phyloP scores from a whole-genome alignment of 2,329 filamentous ascomycete genomes.

The Trichoderma sp. region DNA sequence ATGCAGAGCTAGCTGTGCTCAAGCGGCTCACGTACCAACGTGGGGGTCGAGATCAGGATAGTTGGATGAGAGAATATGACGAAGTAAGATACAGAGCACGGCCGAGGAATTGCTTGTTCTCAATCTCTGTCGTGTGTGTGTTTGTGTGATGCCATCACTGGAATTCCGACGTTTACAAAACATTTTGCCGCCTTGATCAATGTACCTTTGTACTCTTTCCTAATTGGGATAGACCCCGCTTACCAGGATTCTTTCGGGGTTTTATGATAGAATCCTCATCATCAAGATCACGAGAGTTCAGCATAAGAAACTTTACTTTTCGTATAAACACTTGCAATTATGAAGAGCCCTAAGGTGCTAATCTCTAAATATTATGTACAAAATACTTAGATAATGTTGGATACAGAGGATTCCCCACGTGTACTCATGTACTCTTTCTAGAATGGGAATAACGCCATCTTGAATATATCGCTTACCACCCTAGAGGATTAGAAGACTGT shows the following conservation, averaged over 20 bases:
- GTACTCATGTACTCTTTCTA: background rate
- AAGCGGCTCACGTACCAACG: background rate
- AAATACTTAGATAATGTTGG: background rate
- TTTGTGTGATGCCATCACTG: background rate
- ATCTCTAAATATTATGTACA: background rate
- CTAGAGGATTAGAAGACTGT: background rate
- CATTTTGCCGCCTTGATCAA: background rate
- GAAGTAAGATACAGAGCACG: background rate
- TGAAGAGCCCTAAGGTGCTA: background rate
- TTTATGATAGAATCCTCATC: background rate
- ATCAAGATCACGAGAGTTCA: background rate
- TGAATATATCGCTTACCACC: background rate
- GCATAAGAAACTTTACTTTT: background rate
- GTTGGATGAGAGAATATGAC: background rate
- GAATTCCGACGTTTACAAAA: background rate
- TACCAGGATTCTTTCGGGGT: background rate
- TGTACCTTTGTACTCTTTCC: slow-evolving; percentile 13
- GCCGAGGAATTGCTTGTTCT: background rate
- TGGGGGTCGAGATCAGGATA: background rate
- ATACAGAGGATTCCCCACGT: background rate
- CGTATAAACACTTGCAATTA: background rate
- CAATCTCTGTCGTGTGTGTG: background rate
- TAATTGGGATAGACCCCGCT: background rate
- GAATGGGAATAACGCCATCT: background rate
- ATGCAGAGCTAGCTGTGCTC: background rate